Base-by-base conservation (phyloP, 345 rosid genomes). In the Citrus unshiu region DNA sequence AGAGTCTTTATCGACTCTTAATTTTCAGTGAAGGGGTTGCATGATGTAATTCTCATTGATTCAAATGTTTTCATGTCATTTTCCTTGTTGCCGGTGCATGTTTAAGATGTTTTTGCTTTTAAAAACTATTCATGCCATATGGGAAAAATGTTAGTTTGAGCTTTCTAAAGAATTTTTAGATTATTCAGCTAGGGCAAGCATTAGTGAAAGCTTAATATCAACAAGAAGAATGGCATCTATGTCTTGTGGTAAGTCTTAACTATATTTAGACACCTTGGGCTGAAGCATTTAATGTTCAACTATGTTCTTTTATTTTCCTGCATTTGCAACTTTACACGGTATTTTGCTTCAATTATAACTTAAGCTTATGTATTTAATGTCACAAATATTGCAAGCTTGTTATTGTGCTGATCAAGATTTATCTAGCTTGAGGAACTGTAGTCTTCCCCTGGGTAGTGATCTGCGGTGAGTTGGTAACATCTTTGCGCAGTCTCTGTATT, bases 371-470 rank as follows among this genome's bases (percentile, higher is more conserved):
- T n/a, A 39, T 58, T 24, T 65, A 58, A 34, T 40, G 69, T 68
- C 76, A 58, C 35, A 75, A 62, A 66, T 43, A 73, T 25, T 19
- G 24, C 72, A 68, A 67, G 35, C 76, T 19, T 27, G 18, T n/a
- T 76, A 30, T 54, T 18, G 58, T 54, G 58, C 58, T 18, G 22
- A 54, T 54, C 58, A 18, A 54, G 58, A 19, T 16, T 54, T 54
- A 1, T 54, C 58, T 18, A 19, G 7, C 22, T 6, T 19, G 0
- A 5, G 5, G 58, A 19, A 18, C 22, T 1, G 1, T 54, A 54
- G 1, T 16, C 7, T 54, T 19, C 22, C 6, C 7, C 0, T 1
- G n/a, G n/a, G 58, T 43, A 39, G n/a, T 79, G 72, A 29, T 43
- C 25, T 51, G 25, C 14, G 27, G 61, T 25, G 61, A 68, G 61